Evolutionary conservation across 208 protist species (phyloP), one percentile per base, ranked within the genome.

Genomic region (Acanthamoeba triangularis): DNA sequence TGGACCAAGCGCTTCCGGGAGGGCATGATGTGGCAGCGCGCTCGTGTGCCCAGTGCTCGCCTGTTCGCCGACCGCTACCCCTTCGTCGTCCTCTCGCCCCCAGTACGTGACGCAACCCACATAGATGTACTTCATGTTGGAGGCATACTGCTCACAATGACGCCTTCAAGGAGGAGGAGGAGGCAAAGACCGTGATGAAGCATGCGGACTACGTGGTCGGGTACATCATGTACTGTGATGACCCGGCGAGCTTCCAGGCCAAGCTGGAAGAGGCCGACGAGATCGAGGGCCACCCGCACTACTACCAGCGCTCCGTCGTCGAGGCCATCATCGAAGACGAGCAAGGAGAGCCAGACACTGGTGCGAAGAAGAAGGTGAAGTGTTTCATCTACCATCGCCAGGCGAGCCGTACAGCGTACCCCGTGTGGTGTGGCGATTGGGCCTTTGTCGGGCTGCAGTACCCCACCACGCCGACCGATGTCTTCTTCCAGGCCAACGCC

Each of bases 51-150:
- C 54, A 7, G 28, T 11, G 82, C 82, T 13, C 54, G 52, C n/a
- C 82, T 90, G 8, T 90, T 67, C 41, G 47, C 54, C 33, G 47
- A 59, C 47, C 82, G 82, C 82, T 90, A 90, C 82, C 82, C 82
- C n/a, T 59, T 90, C 25, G 82, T 65, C 54, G 82, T 90, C 25
- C 82, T 90, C 33, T 59, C 47, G 23, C 20, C 59, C 20, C 59
- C 14, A n/a, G 59, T 65, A 23, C 59, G 59, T 65, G 59, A 41
- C 37, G 37, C 37, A 41, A 41, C 37, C 37, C 3, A 3, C 14
- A 8, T 20, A 8, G 49, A 11, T 20, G 49, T 11, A 6, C 49
- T 20, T 10, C 49, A 54, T 54, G 6, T 11, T 18, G 49, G 13
- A 20, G 49, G 11, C 56, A 2, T 0, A 25, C 20, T 7, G 56